These are phyloP conservation scores for Vitellaria paradoxa DNA, from an alignment of 179 eudicot genomes.

Conservation along the genomic window DNA sequence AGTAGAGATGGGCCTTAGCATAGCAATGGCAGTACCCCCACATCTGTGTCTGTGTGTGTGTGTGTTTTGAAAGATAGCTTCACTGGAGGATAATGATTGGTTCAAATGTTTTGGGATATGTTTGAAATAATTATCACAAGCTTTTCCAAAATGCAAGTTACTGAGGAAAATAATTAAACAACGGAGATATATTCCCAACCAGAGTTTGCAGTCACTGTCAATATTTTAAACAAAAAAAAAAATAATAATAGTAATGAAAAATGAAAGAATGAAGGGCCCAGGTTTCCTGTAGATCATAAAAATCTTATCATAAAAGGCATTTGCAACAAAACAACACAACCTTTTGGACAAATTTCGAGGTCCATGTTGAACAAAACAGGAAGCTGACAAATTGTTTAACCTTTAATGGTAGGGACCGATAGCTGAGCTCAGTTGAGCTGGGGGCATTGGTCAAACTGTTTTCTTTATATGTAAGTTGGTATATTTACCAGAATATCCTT, in stretches of 20 bases:
- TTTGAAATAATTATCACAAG: not conserved
- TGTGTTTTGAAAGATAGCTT: too few species aligned
- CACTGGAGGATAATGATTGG: not conserved
- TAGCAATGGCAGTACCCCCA: too few species aligned
- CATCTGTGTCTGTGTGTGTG: too few species aligned
- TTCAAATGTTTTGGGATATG: not conserved
- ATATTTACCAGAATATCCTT: not conserved
- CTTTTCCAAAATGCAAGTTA: not conserved
- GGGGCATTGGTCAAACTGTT: slow-evolving; percentile 7
- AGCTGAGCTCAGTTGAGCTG: not conserved
- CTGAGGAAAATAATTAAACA: not conserved
- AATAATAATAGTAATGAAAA: too few species aligned
- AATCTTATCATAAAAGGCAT: not conserved
- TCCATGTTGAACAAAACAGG: slow-evolving; percentile 10
- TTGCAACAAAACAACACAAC: slow-evolving; percentile 7
- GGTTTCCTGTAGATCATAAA: not conserved
- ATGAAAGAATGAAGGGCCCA: not conserved
- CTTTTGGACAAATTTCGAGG: slow-evolving; percentile 9
- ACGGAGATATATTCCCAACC: slow-evolving; percentile 7
- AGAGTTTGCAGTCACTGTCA: not conserved
- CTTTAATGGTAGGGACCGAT: slow-evolving; percentile 3
- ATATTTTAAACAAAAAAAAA: not conserved
- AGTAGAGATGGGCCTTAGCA: too few species aligned
- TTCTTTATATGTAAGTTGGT: not conserved
- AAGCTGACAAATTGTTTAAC: not conserved